Conservation (phyloP, 2,329 filamentous ascomycete genomes). For the Byssothecium circinans region DNA sequence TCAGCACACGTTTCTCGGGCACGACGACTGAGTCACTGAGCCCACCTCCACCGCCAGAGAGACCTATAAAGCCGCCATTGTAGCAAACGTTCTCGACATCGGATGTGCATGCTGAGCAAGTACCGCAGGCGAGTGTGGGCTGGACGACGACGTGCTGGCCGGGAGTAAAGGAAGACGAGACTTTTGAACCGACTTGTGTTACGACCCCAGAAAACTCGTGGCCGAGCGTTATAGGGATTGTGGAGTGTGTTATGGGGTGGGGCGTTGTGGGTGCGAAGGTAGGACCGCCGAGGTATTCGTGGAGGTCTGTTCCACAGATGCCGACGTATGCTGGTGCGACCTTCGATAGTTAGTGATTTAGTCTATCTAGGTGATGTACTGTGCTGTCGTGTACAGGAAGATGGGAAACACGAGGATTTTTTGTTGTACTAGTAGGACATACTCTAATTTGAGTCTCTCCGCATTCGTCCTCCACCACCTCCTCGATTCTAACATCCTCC, state of each 20-base stretch:
- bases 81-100: constrained; percentile 62
- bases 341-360: constrained; percentile 12
- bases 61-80: constrained; percentile 57
- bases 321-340: constrained; percentile 54
- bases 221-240: constrained; percentile 62
- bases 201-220: constrained; percentile 67
- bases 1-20: constrained; percentile 52
- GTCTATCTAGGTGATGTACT: background rate
- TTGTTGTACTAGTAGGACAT: too few relatives aligned
- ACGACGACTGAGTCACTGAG: constrained; percentile 59
- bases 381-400: background rate
- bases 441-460: constrained; percentile 55
- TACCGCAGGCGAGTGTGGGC: constrained; percentile 61
- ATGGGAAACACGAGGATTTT: too few relatives aligned
- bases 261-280: constrained; percentile 55
- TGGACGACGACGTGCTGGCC: constrained; percentile 62
- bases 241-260: constrained; percentile 59
- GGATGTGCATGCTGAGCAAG: constrained; percentile 58
- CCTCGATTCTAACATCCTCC: constrained; percentile 58
- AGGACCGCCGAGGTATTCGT: constrained; percentile 56
- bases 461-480: constrained; percentile 52
- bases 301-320: constrained; percentile 57
- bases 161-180: constrained; percentile 51
- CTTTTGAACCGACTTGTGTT: constrained; percentile 58
- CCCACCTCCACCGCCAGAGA: constrained; percentile 56